A percentile compares a stretch with the other conserved stretches of the same genome.
These are phyloP conservation scores for Hemisphaericaspora lyxosophila DNA, from an alignment of 1,139 yeast species.

Conservation along the genomic window DNA sequence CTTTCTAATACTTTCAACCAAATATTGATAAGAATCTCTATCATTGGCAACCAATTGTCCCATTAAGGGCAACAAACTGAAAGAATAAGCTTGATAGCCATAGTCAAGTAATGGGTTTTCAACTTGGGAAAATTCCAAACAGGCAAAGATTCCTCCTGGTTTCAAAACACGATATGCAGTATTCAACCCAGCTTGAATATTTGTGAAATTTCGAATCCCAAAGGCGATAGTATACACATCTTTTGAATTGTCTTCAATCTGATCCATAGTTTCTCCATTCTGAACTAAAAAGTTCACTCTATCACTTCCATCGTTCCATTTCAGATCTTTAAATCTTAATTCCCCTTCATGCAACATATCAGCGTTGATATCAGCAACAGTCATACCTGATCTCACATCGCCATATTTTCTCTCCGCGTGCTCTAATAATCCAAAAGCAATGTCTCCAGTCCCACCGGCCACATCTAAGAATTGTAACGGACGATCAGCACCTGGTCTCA, in stretches of 20 bases:
- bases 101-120: conserved; percentile 74
- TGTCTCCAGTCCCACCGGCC: conserved; percentile 99
- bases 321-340: conserved; percentile 57
- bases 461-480: conserved; percentile 91
- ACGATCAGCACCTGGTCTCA: conserved; percentile 75
- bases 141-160: conserved; percentile 96
- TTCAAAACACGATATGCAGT: conserved; percentile 92
- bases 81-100: conserved; percentile 84
- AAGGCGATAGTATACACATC: conserved; percentile 96
- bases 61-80: conserved; percentile 84
- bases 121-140: conserved; percentile 92
- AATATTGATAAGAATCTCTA: conserved; percentile 90
- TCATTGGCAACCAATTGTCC: conserved; percentile 96
- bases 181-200: conserved; percentile 87
- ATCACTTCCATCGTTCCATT: conserved; percentile 53
- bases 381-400: conserved; percentile 78
- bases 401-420: conserved; percentile 81
- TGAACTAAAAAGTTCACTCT: conserved; percentile 83
- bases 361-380: conserved; percentile 90
- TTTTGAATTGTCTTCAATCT: conserved; percentile 81
- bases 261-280: conserved; percentile 87
- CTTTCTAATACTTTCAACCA: conserved; percentile 88
- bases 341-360: conserved; percentile 96
- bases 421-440: conserved; percentile 91
- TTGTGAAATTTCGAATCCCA: conserved; percentile 95